These are phyloP conservation scores for Phaeosphaeriaceae sp. DNA, from an alignment of 2,329 filamentous ascomycete genomes.

Conservation along the genomic window DNA sequence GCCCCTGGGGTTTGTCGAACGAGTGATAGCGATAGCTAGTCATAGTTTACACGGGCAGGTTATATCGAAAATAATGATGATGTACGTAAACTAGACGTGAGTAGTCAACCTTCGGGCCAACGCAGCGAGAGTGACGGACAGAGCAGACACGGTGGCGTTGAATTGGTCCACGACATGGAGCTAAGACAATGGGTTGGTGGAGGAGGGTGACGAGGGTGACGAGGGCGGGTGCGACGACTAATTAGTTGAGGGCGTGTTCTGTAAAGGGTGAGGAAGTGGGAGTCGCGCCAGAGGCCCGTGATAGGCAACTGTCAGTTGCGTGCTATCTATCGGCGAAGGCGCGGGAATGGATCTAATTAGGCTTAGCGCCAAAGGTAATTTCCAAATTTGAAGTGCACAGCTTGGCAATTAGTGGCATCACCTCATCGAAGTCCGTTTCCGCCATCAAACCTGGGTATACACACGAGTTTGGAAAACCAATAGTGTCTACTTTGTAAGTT, in stretches of 20 bases:
- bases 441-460: no score
- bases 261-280: no score
- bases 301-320: constrained; percentile 1
- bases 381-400: constrained; percentile 24
- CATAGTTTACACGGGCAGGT: constrained; percentile 18
- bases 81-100: constrained; percentile 10
- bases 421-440: no score
- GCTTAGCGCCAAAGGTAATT: constrained; percentile 11
- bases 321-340: constrained; percentile 16
- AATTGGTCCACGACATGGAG: constrained; percentile 44
- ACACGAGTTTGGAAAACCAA: no score
- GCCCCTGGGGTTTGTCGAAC: constrained; percentile 25
- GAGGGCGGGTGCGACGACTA: constrained; percentile 13
- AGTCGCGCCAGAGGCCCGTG: no score
- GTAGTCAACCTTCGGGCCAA: constrained; percentile 43
- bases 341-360: constrained; percentile 16
- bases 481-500: no score
- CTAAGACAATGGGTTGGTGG: constrained; percentile 6
- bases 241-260: no score
- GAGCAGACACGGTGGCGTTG: constrained; percentile 35
- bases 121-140: constrained; percentile 31
- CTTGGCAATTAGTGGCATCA: no score
- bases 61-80: constrained; percentile 4
- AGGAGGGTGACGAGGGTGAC: constrained; percentile 12
- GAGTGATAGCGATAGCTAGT: constrained; percentile 24